Base-by-base conservation (phyloP, 1,139 yeast species). In the Yamadazyma spencermartinsiae region DNA sequence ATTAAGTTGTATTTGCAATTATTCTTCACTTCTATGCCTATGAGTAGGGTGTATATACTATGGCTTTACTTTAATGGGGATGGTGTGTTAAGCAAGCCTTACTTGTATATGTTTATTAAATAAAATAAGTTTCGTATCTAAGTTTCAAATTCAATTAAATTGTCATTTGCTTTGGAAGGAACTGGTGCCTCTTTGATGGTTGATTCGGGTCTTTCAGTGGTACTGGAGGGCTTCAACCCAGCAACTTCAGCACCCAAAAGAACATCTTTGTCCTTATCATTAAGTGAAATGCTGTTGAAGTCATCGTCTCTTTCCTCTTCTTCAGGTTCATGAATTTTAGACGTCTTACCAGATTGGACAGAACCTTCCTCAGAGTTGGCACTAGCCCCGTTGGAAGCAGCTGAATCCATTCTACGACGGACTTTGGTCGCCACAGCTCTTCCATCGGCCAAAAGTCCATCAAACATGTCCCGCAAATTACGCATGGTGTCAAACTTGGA, bases 381-480 rank as follows among this genome's bases (percentile, higher is more conserved):
- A 12, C 38, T 44, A 19, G 46, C 43, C 3, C 63, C 54, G 36
- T 45, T 54, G 3, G 65, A 53, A 3, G 75, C 74, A n/a, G 75
- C 75, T 23, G 80, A 82, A 56, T 89, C 96, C 76, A 87, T 88
- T 46, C 96, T 80, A 50, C 84, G 81, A 48, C 92, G 80, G 1
- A 90, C 95, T 55, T 86, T 90, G 39, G 77, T 80, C 1, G 98
- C 97, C 12, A 90, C 95, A 40, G 90, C 79, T 57, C 87, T 74
- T 4, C 97, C 96, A 60, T 92, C 98, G 1, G 95, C 95, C 47
- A 92, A 74, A 42, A 92, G 73, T 8, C 95, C 94, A 60, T 88
- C 96, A 65, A 92, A 86, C 79, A 92, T 85, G 40, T 86, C 92
- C 42, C 96, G 74, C 43, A 92, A 64, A 34, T 86, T 86, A 36